A percentile compares a stretch with the other conserved stretches of the same genome.
phyloP scores from a whole-genome alignment of 2,329 filamentous ascomycete species.

The Aspergillus pseudoglaucus region DNA sequence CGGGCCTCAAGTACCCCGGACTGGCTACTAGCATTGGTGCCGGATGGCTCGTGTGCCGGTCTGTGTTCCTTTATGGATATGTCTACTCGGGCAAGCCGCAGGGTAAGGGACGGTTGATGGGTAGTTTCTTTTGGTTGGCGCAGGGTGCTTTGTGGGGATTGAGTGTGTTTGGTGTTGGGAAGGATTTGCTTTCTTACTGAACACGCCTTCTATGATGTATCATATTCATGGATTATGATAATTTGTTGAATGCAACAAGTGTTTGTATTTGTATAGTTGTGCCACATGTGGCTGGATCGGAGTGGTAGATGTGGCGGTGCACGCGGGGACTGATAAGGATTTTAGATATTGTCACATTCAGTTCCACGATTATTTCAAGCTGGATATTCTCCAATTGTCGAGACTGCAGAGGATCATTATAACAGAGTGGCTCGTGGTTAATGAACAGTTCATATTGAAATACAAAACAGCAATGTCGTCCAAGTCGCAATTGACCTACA shows the following conservation, averaged over 20 bases:
- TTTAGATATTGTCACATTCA: not conserved
- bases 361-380: slow-evolving; percentile 1
- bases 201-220: not conserved
- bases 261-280: too few species aligned
- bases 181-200: slow-evolving; percentile 22
- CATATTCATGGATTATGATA: too few species aligned
- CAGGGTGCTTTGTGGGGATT: slow-evolving; percentile 37
- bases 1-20: slow-evolving; percentile 49
- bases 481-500: slow-evolving; percentile 35
- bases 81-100: slow-evolving; percentile 34
- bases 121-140: slow-evolving; percentile 32
- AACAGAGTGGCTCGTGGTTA: too few species aligned
- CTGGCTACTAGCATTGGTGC: slow-evolving; percentile 41
- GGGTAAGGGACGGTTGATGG: slow-evolving; percentile 32
- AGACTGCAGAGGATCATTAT: too few species aligned
- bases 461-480: slow-evolving; percentile 34
- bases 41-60: slow-evolving; percentile 46
- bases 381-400: too few species aligned
- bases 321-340: too few species aligned
- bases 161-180: slow-evolving; percentile 31
- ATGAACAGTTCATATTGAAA: not conserved
- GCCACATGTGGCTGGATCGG: too few species aligned
- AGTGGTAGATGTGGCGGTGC: too few species aligned
- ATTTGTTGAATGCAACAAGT: too few species aligned
- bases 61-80: slow-evolving; percentile 46